Conservation (phyloP, 371 early-diverging fungal species). For the Syncephalis plumigaleata region DNA sequence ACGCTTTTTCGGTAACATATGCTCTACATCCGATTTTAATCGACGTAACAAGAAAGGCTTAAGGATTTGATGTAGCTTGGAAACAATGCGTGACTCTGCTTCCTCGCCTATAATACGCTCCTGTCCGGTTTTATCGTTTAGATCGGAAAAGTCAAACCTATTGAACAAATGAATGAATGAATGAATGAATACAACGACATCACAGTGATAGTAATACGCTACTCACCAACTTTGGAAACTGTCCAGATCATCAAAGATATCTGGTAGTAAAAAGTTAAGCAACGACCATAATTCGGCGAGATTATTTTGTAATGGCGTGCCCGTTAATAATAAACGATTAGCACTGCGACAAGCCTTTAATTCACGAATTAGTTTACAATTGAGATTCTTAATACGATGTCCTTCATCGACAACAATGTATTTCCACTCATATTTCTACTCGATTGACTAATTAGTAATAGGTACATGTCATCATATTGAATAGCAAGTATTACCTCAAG, state of each 20-base stretch:
- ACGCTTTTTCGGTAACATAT: constrained; percentile 72
- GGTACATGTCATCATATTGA: not conserved
- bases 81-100: constrained; percentile 46
- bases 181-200: too few species aligned
- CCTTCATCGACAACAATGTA: constrained; percentile 93
- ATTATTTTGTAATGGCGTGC: constrained; percentile 94
- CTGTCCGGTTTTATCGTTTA: constrained; percentile 43
- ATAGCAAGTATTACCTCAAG: constrained; percentile 20
- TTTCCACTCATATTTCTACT: constrained; percentile 50
- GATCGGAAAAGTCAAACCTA: constrained; percentile 63
- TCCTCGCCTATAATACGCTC: constrained; percentile 56
- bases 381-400: constrained; percentile 87
- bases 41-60: constrained; percentile 89
- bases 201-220: not conserved
- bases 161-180: too few species aligned
- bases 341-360: constrained; percentile 67
- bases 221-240: constrained; percentile 58
- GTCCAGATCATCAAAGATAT: constrained; percentile 73
- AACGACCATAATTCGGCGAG: constrained; percentile 85
- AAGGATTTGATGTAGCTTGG: constrained; percentile 76
- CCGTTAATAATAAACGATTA: constrained; percentile 76
- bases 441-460: not conserved
- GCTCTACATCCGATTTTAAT: constrained; percentile 89
- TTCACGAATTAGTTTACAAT: constrained; percentile 73
- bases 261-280: constrained; percentile 84